Evolutionary conservation across 192 early-diverging fungal species (phyloP).

Genomic region (Coemansia sp.): DNA sequence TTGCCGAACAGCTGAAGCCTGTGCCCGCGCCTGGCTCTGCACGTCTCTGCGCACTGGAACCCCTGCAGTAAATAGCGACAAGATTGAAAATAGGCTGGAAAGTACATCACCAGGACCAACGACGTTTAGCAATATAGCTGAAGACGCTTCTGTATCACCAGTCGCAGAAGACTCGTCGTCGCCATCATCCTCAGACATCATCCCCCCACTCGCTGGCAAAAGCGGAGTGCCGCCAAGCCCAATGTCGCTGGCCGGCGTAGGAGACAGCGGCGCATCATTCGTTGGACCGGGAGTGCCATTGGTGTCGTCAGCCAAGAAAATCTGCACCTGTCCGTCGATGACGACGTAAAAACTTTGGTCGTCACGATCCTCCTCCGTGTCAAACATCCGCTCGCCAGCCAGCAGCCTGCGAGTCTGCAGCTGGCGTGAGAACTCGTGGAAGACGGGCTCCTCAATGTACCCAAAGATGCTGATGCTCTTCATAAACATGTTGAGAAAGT

Average conservation of each 20-base stretch:
- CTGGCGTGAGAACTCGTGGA: slow-evolving; percentile 91
- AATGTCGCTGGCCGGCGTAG: neutral
- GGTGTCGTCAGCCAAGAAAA: slow-evolving; percentile 60
- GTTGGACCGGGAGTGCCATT: neutral
- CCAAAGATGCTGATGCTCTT: slow-evolving; percentile 91
- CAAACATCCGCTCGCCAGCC: slow-evolving; percentile 76
- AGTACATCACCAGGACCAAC: slow-evolving; percentile 89
- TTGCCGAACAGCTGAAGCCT: neutral
- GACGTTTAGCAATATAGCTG: slow-evolving; percentile 66
- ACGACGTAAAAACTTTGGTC: slow-evolving; percentile 88
- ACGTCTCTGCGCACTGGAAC: slow-evolving; percentile 49
- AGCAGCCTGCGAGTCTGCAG: slow-evolving; percentile 73
- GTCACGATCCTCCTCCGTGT: slow-evolving; percentile 60
- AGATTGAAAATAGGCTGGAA: slow-evolving; percentile 88
- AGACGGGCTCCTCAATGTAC: slow-evolving; percentile 93
- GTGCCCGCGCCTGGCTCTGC: neutral
- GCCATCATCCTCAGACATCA: neutral
- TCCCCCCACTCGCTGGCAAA: slow-evolving; percentile 18
- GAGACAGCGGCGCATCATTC: neutral
- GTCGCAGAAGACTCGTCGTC: neutral
- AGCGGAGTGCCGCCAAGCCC: neutral
- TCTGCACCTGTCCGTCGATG: slow-evolving; percentile 90
- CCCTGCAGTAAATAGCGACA: slow-evolving; percentile 83
- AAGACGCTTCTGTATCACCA: slow-evolving; percentile 54
- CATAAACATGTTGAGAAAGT: slow-evolving; percentile 55